phyloP scores from a whole-genome alignment of 352 stramenopile genomes.

The Pythium scleroteichum region DNA sequence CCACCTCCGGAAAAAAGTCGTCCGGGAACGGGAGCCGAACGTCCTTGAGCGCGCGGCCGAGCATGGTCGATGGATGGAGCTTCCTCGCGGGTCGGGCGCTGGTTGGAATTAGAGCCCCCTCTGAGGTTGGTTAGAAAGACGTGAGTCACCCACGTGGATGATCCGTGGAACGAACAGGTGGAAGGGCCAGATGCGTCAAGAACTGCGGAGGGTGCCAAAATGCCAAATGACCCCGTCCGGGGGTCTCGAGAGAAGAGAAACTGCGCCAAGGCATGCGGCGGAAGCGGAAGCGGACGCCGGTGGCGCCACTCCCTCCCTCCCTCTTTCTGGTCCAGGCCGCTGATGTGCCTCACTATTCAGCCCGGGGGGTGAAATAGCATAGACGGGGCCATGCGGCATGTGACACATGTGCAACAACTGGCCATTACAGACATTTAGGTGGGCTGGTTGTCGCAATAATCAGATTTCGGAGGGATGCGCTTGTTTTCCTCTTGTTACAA shows the following conservation, averaged over 20 bases:
- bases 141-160: no score
- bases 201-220: no score
- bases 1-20: conserved; percentile 62
- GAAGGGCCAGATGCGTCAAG: no score
- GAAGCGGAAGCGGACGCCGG: neutral
- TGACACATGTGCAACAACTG: neutral
- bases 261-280: no score
- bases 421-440: no score
- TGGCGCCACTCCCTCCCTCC: conserved; percentile 12
- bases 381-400: conserved; percentile 6
- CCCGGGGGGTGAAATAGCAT: neutral
- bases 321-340: conserved; percentile 5
- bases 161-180: neutral
- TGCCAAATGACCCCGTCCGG: no score
- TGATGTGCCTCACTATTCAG: no score
- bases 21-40: conserved; percentile 64
- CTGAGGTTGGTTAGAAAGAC: neutral
- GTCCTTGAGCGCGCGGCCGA: conserved; percentile 61
- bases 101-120: conserved; percentile 1
- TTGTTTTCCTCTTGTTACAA: no score
- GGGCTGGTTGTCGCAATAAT: no score
- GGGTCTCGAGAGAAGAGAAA: no score
- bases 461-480: no score
- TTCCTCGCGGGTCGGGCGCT: neutral
- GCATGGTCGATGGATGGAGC: conserved; percentile 29